Evolutionary conservation across 2,329 filamentous ascomycete species (phyloP).

Genomic region (Neoscytalidium dimidiatum): DNA sequence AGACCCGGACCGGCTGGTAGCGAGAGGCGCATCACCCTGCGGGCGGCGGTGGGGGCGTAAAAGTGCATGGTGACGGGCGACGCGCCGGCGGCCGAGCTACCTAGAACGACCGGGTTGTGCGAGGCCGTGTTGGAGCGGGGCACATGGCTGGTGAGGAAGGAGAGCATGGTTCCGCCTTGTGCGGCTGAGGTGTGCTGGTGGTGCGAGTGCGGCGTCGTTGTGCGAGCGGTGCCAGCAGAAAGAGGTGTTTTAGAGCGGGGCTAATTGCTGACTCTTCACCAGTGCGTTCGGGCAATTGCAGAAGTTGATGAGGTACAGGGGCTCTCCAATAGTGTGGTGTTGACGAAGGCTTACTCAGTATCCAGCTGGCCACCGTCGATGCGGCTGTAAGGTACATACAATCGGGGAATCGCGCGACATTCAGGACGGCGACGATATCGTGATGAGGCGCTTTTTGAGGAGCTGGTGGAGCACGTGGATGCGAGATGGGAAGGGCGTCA

Average conservation of each 20-base stretch:
- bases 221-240: not conserved
- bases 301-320: not conserved
- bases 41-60: not conserved
- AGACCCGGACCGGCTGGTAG: not conserved
- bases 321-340: not conserved
- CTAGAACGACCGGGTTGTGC: constrained; percentile 12
- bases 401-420: not conserved
- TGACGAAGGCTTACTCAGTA: not conserved
- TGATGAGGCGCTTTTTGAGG: not conserved
- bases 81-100: constrained; percentile 4
- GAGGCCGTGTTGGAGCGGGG: constrained; percentile 9
- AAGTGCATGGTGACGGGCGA: constrained; percentile 12
- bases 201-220: not conserved
- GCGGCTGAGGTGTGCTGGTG: not conserved
- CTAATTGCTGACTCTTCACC: not conserved
- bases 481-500: not conserved
- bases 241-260: not conserved
- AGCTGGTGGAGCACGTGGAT: not conserved
- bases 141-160: constrained; percentile 4
- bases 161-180: not conserved
- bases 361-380: not conserved
- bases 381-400: not conserved
- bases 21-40: not conserved
- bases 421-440: not conserved
- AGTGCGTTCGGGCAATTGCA: not conserved